Conservation (phyloP, 2,329 filamentous ascomycete genomes). For the Colletotrichum sidae region DNA sequence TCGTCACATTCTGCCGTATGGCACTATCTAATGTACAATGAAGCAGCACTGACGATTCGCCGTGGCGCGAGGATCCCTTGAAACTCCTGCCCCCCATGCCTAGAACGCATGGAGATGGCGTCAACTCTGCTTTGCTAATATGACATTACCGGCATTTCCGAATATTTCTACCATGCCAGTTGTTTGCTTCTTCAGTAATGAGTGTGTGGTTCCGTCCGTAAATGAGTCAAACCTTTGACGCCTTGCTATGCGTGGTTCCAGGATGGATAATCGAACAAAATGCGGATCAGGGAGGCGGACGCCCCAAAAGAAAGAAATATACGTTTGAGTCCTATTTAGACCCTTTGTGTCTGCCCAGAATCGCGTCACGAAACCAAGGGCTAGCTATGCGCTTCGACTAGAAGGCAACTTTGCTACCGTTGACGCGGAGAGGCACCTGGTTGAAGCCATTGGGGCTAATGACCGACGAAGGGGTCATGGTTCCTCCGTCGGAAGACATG, state of each 20-base stretch:
- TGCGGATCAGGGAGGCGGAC: conserved; percentile 22
- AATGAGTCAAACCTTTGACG: conserved; percentile 31
- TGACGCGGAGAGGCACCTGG: conserved; percentile 46
- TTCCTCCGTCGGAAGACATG: conserved; percentile 53
- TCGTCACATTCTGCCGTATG: conserved; percentile 14
- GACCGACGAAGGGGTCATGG: conserved; percentile 46
- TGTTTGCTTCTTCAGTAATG: conserved; percentile 23
- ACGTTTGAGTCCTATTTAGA: conserved; percentile 1
- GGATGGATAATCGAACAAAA: conserved; percentile 27
- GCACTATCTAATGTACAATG: conserved; percentile 30
- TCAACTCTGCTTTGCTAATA: conserved; percentile 25
- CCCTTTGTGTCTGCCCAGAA: conserved; percentile 21
- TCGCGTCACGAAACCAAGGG: conserved; percentile 35
- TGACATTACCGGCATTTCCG: conserved; percentile 32
- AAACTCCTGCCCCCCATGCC: conserved; percentile 15
- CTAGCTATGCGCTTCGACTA: conserved; percentile 42
- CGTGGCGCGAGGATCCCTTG: conserved; percentile 7
- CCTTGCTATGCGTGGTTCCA: conserved; percentile 36
- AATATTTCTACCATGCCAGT: conserved; percentile 16
- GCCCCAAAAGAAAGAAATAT: background rate
- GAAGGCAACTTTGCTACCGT: conserved; percentile 53
- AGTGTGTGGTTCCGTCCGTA: conserved; percentile 32
- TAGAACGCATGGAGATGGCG: conserved; percentile 25
- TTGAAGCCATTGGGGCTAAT: conserved; percentile 46
- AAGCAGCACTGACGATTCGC: conserved; percentile 18